Percentiles rank a stretch among this genome's conserved stretches.
phyloP scores from a whole-genome alignment of 2,329 filamentous ascomycete species.

The Fusarium hainanense region DNA sequence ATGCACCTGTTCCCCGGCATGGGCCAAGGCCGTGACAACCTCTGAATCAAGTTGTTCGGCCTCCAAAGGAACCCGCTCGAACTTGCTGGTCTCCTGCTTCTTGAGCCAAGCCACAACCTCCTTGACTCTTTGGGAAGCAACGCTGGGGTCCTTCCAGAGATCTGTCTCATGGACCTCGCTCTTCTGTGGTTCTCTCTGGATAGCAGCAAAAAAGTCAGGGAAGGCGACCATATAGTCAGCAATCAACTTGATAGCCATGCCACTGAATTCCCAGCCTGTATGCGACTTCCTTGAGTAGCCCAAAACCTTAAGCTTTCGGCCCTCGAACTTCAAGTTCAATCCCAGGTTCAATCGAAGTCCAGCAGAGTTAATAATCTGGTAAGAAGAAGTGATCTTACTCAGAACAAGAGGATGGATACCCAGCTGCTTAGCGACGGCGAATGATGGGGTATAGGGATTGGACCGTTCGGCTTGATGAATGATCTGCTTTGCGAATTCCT shows the following conservation, averaged over 20 bases:
- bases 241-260: constrained; percentile 82
- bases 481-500: constrained; percentile 82
- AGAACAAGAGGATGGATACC: constrained; percentile 86
- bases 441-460: constrained; percentile 86
- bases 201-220: constrained; percentile 92
- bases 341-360: constrained; percentile 89
- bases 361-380: constrained; percentile 81
- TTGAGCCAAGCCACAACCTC: constrained; percentile 96
- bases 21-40: constrained; percentile 83
- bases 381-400: constrained; percentile 96
- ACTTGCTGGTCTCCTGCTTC: constrained; percentile 87
- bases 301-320: constrained; percentile 92
- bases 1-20: constrained; percentile 74
- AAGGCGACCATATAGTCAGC: constrained; percentile 92
- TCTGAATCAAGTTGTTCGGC: constrained; percentile 96
- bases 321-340: constrained; percentile 96
- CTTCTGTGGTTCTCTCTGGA: constrained; percentile 85
- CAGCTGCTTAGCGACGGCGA: constrained; percentile 84
- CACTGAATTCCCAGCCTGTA: constrained; percentile 95
- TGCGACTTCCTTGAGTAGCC: constrained; percentile 90
- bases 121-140: constrained; percentile 84
- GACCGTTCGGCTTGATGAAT: constrained; percentile 75
- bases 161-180: constrained; percentile 87
- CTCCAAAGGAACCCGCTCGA: constrained; percentile 95
- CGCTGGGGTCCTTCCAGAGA: constrained; percentile 79